These are phyloP conservation scores for Pseudevernia furfuracea DNA, from an alignment of 495 filamentous ascomycete genomes.

Conservation along the genomic window DNA sequence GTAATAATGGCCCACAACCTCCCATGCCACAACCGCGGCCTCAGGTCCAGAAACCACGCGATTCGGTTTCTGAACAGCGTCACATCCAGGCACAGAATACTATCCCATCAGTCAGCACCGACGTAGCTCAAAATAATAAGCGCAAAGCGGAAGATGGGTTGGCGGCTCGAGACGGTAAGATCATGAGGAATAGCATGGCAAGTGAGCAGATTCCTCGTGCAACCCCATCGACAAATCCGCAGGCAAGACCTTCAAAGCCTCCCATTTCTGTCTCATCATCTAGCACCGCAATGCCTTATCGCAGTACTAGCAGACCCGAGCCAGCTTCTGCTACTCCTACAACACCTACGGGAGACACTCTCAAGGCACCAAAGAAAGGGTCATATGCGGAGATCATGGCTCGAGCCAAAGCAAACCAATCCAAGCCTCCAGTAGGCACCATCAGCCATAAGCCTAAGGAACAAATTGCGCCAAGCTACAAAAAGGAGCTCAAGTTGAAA, in stretches of 20 bases:
- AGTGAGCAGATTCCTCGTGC: constrained; percentile 15
- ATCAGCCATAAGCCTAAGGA: constrained; percentile 42
- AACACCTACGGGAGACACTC: constrained; percentile 3
- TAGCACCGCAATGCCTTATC: constrained; percentile 32
- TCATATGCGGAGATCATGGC: constrained; percentile 64
- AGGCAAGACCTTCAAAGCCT: constrained; percentile 28
- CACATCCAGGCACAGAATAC: constrained; percentile 20
- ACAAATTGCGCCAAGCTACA: constrained; percentile 30
- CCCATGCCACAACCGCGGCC: constrained; percentile 30
- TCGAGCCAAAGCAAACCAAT: constrained; percentile 49
- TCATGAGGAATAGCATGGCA: constrained; percentile 7
- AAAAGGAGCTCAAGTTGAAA: constrained; percentile 25
- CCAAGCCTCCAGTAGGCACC: constrained; percentile 27
- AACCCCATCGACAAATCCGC: constrained; percentile 10
- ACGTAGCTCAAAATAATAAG: constrained; percentile 21
- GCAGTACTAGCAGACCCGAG: constrained; percentile 32
- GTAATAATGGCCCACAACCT: constrained; percentile 37
- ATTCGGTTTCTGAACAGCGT: constrained; percentile 14
- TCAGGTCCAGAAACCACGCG: constrained; percentile 30
- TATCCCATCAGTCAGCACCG: constrained; percentile 30
- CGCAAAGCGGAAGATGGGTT: constrained; percentile 29
- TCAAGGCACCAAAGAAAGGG: constrained; percentile 44
- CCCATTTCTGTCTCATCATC: not conserved
- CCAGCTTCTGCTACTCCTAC: constrained; percentile 18
- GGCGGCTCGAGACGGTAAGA: constrained; percentile 15